These are phyloP conservation scores for Botryosphaeria agaves DNA, from an alignment of 2,329 filamentous ascomycete genomes.

Conservation along the genomic window DNA sequence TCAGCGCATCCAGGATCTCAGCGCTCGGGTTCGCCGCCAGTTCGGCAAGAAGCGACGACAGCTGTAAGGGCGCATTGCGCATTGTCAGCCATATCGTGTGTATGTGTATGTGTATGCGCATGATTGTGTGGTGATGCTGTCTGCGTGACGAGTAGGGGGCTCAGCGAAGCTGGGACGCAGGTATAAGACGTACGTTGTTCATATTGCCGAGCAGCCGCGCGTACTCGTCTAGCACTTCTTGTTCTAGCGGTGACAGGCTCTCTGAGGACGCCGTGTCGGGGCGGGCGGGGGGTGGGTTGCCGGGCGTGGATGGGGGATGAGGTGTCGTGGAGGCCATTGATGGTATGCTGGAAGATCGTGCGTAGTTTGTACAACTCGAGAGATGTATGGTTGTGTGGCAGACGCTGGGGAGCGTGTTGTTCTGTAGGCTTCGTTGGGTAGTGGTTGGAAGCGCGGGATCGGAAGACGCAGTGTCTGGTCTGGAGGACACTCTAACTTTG, in stretches of 20 bases:
- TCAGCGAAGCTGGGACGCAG: not conserved
- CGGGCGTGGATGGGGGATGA: no score
- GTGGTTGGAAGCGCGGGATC: no score
- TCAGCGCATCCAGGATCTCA: conserved; percentile 69
- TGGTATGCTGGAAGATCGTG: no score
- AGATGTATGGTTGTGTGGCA: no score
- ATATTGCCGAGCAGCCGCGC: conserved; percentile 74
- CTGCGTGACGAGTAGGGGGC: conserved; percentile 1
- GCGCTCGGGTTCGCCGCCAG: conserved; percentile 47
- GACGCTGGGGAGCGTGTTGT: no score
- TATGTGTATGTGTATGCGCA: not conserved
- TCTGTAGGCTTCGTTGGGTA: no score
- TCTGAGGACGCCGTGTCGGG: conserved; percentile 8
- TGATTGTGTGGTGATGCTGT: not conserved
- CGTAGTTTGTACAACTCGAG: no score
- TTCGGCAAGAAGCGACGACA: conserved; percentile 43
- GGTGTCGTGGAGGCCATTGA: no score
- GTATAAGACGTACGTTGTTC: conserved; percentile 48
- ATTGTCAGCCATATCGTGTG: not conserved
- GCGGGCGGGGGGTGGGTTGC: no score
- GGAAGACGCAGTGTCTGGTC: no score
- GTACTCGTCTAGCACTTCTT: conserved; percentile 92
- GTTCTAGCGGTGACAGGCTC: conserved; percentile 58
- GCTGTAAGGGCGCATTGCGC: conserved; percentile 11
- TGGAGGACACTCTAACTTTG: no score